A percentile compares a stretch with the other conserved stretches of the same genome.
Evolutionary conservation across 345 rosid genomes (phyloP).

Genomic region (Melaleuca alternifolia): DNA sequence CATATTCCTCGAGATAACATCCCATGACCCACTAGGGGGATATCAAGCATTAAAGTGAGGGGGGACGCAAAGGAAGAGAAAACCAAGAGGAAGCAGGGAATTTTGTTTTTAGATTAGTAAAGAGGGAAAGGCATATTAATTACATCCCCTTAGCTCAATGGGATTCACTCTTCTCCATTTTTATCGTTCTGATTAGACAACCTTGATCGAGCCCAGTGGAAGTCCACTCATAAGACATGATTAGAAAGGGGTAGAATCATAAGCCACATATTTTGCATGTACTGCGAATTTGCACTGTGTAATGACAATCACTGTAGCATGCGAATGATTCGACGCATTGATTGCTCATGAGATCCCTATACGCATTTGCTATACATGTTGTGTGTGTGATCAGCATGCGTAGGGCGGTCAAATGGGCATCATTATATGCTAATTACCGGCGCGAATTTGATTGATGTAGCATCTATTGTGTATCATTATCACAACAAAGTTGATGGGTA

Average conservation of each 20-base stretch:
- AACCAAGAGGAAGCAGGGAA: no score
- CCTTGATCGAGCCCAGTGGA: conserved; percentile 25
- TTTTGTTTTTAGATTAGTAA: not conserved
- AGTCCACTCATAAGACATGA: conserved; percentile 22
- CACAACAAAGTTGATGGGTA: not conserved
- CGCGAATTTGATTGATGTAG: not conserved
- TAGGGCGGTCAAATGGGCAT: not conserved
- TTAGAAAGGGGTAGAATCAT: not conserved
- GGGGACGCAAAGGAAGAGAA: not conserved
- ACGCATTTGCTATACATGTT: not conserved
- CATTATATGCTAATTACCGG: not conserved
- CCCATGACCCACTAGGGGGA: not conserved
- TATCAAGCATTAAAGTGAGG: not conserved
- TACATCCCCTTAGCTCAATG: not conserved
- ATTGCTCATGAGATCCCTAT: not conserved
- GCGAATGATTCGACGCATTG: not conserved
- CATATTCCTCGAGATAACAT: not conserved
- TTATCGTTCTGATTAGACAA: not conserved
- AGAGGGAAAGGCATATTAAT: not conserved
- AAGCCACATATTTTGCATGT: not conserved
- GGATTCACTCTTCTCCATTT: not conserved
- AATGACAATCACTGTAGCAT: not conserved
- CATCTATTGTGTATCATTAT: not conserved
- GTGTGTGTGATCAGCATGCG: not conserved
- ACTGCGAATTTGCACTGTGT: not conserved